Percentiles rank a stretch among this genome's conserved stretches.
Evolutionary conservation across 2,329 filamentous ascomycete genomes (phyloP).

Genomic region (Allantophomopsis lycopodina): DNA sequence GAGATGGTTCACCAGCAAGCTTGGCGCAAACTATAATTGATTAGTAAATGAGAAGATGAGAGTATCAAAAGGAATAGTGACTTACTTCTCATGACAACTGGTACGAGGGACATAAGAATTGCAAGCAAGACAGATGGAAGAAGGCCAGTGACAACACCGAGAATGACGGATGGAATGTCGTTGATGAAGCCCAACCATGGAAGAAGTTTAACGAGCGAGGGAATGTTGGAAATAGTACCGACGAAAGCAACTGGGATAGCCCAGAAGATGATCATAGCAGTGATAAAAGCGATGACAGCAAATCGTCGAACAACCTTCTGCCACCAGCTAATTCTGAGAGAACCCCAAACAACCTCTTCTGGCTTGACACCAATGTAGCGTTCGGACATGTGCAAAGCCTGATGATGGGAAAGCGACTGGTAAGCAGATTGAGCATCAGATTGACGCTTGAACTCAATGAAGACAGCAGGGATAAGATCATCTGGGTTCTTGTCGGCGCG

Average conservation of each 20-base stretch:
- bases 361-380: slow-evolving; percentile 75
- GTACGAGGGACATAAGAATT: slow-evolving; percentile 76
- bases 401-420: slow-evolving; percentile 78
- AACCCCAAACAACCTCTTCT: slow-evolving; percentile 75
- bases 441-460: slow-evolving; percentile 79
- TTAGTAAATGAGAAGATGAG: slow-evolving; percentile 4
- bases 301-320: slow-evolving; percentile 64
- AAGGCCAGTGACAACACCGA: slow-evolving; percentile 75
- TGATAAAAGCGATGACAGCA: slow-evolving; percentile 56
- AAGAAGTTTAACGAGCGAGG: slow-evolving; percentile 44
- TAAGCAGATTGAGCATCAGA: slow-evolving; percentile 75
- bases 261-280: slow-evolving; percentile 79
- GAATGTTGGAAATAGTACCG: slow-evolving; percentile 75
- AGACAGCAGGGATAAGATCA: slow-evolving; percentile 54
- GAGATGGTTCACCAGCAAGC: slow-evolving; percentile 65
- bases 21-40: slow-evolving; percentile 52
- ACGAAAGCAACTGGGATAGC: slow-evolving; percentile 63
- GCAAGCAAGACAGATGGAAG: slow-evolving; percentile 68
- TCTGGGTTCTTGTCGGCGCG: slow-evolving; percentile 48
- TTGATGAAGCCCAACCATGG: slow-evolving; percentile 63
- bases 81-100: slow-evolving; percentile 64
- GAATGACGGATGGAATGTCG: slow-evolving; percentile 52
- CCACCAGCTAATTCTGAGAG: slow-evolving; percentile 77
- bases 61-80: slow-evolving; percentile 7
- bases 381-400: slow-evolving; percentile 70